Conservation (phyloP, 495 filamentous ascomycete genomes). For the Penicillium subrubescens region DNA sequence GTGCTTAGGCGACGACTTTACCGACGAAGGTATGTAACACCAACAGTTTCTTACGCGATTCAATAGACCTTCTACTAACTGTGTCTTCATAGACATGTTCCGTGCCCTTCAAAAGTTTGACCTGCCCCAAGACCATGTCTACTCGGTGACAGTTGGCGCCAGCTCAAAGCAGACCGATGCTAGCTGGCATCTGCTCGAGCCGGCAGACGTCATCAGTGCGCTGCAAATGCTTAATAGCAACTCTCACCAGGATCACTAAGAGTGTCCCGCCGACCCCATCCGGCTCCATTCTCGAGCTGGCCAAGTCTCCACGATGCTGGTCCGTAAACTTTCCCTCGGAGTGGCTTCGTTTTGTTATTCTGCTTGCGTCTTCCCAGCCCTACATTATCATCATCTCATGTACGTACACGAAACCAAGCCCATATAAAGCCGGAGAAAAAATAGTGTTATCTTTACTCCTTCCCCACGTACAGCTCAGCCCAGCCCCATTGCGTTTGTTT, state of each 20-base stretch:
- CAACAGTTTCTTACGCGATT: not conserved
- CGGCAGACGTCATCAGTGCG: constrained; percentile 80
- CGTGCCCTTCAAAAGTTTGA: constrained; percentile 62
- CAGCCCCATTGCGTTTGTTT: not conserved
- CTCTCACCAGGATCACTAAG: constrained; percentile 36
- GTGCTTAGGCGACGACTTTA: constrained; percentile 92
- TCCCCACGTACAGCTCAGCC: not conserved
- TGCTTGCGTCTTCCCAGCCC: not conserved
- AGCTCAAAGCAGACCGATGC: constrained; percentile 85
- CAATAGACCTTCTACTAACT: constrained; percentile 8
- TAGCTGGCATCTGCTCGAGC: constrained; percentile 83
- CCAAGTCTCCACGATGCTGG: not conserved
- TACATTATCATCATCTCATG: not conserved
- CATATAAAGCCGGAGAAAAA: not conserved
- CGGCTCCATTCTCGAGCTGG: not conserved
- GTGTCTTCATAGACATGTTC: constrained; percentile 54
- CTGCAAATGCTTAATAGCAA: constrained; percentile 67
- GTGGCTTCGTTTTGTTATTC: not conserved
- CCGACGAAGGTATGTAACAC: constrained; percentile 80
- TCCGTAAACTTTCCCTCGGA: not conserved
- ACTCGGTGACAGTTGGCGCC: constrained; percentile 85
- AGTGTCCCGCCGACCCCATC: not conserved
- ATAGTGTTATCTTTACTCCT: not conserved
- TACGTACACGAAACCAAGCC: constrained; percentile 6
- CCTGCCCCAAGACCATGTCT: constrained; percentile 65